Evolutionary conservation across 495 filamentous ascomycete genomes (phyloP), one percentile per base, ranked within the genome.

Genomic region (Penicillium waksmanii): DNA sequence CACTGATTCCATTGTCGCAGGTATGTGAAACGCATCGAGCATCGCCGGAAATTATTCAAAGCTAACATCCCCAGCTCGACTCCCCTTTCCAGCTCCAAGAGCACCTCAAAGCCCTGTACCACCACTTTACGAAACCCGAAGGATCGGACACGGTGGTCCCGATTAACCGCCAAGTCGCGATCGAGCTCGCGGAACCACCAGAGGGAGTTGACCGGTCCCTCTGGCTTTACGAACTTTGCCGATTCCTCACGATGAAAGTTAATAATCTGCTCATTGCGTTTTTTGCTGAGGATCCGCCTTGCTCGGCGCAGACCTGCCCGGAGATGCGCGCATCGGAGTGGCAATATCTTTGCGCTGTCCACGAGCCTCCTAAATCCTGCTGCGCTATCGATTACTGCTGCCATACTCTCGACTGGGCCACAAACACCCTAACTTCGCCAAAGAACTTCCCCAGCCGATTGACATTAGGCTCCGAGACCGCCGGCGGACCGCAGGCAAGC

Each of bases 311-410:
- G 51, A 96, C 96, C 4, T 98, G 95, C 68, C 91, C 93, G 33
- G 96, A 98, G 73, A 98, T 98, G 95, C 93, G 96, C 62, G 95
- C 96, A 3, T 90, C 87, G 50, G 95, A 98, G 78, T 98, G 95
- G 95, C 95, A 98, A 73, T 98, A 97, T 67, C 86, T 98, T 61
- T 98, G 95, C 79, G 95, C 95, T 40, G 96, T 98, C 0, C 96
- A 98, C 72, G 94, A 97, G 58, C 85, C 90, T 21, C 95, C 95
- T 25, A 97, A 98, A 75, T 84, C 85, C 60, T 98, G 95, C 80
- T 97, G 93, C 72, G 95, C 95, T 3, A 97, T 98, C 68, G 95
- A 98, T 73, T 98, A 98, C 73, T 97, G 92, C 81, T 97, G 92
- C 72, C 95, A 98, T 70, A 98, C 95, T 0, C 87, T 98, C 43